Base-by-base conservation (phyloP, 495 filamentous ascomycete species). In the Lophiotrema nucula region DNA sequence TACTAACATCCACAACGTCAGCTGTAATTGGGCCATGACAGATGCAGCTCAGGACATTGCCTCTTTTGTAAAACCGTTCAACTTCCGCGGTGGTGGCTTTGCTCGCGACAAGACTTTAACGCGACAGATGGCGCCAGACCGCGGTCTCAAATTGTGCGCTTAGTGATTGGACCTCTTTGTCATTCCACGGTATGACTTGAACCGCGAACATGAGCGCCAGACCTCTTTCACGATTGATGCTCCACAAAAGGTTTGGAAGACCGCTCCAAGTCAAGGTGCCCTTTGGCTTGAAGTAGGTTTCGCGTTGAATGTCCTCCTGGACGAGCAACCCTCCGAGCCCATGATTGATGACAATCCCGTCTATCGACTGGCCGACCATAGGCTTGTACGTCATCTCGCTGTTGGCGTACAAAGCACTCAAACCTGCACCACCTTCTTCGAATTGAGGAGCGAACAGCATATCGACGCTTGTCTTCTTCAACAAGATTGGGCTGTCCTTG, bases 241-340 rank as follows among this genome's bases (percentile, higher is more conserved):
- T 45, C 60, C 60, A 67, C 24, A 44, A 19, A 4, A 64, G 22
- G 47, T 64, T 64, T n/a, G 60, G 54, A 37, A 57, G 26, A 1
- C 64, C 64, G 23, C 49, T 50, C 60, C 64, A 67, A 27, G 33
- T 39, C 42, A 67, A 19, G 16, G 56, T 67, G 3, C 49, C 60
- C 46, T 67, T 67, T 16, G 58, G 64, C 35, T 56, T 53, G 42
- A 43, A 58, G 24, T 53, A 64, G 23, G 23, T 39, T 18, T 57
- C 33, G 4, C 33, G 23, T 19, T 54, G 35, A n/a, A 58, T 56
- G 41, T 66, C 55, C 16, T 63, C 31, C 13, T 23, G 19, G 1
- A 53, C 23, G 4, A 63, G 12, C 2, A 63, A 31, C 2, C 59
- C 53, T 16, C 58, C 48, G 0, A 66, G 54, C 8, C 47, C 58